phyloP scores from a whole-genome alignment of 2,329 filamentous ascomycete genomes.

The Colletotrichum liaoningense region DNA sequence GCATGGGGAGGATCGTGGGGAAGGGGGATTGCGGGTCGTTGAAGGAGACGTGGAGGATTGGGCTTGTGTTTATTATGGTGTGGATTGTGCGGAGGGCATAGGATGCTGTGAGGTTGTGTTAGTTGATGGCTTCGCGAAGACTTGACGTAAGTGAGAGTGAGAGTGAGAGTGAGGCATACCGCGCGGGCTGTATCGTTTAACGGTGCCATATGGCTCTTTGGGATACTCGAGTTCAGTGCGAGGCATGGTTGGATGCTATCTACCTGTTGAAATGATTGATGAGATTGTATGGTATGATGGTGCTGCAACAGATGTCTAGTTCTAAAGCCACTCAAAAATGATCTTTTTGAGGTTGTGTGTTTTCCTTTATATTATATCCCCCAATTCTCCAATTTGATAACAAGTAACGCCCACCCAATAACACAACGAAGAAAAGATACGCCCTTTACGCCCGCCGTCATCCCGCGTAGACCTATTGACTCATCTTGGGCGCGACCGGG shows the following conservation, averaged over 20 bases:
- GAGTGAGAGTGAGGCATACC: conserved; percentile 54
- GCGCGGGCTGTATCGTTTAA: conserved; percentile 74
- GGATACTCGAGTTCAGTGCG: conserved; percentile 67
- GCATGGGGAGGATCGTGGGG: conserved; percentile 85
- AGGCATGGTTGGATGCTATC: conserved; percentile 47
- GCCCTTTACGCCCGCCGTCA: neutral
- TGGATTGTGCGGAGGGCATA: conserved; percentile 83
- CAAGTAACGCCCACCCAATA: neutral
- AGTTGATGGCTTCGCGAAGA: neutral
- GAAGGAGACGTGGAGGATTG: conserved; percentile 85
- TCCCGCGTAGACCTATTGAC: neutral
- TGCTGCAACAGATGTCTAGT: neutral
- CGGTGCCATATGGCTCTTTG: conserved; percentile 71
- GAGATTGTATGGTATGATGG: neutral
- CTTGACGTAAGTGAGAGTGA: too few relatives aligned
- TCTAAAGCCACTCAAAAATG: neutral
- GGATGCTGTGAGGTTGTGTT: conserved; percentile 58
- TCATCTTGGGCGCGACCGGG: neutral
- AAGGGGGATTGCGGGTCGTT: conserved; percentile 73
- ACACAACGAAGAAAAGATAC: neutral
- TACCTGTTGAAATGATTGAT: neutral
- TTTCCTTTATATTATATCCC: neutral
- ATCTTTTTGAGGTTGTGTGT: neutral
- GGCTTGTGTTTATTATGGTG: conserved; percentile 77
- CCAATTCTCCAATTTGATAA: neutral